phyloP scores from a whole-genome alignment of 2,329 filamentous ascomycete species.

The Stachybotrys chartarum region DNA sequence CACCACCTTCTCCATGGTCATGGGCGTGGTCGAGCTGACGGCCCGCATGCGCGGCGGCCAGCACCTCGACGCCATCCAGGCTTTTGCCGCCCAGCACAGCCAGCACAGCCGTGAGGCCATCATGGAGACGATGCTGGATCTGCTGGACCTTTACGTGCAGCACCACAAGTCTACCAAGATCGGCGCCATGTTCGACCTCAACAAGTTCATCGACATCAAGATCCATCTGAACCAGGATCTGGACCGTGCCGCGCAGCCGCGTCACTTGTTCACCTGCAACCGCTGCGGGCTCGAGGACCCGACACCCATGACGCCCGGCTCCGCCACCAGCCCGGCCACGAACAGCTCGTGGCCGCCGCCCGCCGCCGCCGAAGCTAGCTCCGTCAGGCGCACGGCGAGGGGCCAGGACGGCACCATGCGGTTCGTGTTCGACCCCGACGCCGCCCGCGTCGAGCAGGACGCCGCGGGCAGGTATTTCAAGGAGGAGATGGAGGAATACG shows the following conservation, averaged over 20 bases:
- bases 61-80: slow-evolving; percentile 40
- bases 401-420: slow-evolving; percentile 68
- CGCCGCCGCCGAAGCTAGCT: slow-evolving; percentile 18
- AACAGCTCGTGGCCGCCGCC: slow-evolving; percentile 24
- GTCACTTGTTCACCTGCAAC: slow-evolving; percentile 57
- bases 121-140: slow-evolving; percentile 77
- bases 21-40: slow-evolving; percentile 76
- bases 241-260: slow-evolving; percentile 51
- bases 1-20: slow-evolving; percentile 74
- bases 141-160: slow-evolving; percentile 88
- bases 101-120: slow-evolving; percentile 41
- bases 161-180: slow-evolving; percentile 68
- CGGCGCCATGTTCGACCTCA: slow-evolving; percentile 63
- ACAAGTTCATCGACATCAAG: slow-evolving; percentile 77
- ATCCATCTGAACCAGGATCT: slow-evolving; percentile 81
- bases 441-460: slow-evolving; percentile 64
- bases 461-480: slow-evolving; percentile 62
- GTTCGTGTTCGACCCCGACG: slow-evolving; percentile 79
- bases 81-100: slow-evolving; percentile 41
- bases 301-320: slow-evolving; percentile 22
- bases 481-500: slow-evolving; percentile 69
- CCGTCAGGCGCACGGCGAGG: slow-evolving; percentile 25
- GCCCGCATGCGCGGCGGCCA: slow-evolving; percentile 54
- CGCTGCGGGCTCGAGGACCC: slow-evolving; percentile 36
- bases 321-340: slow-evolving; percentile 29